Conservation (phyloP, 2,329 filamentous ascomycete species). For the Fusarium agapanthi region DNA sequence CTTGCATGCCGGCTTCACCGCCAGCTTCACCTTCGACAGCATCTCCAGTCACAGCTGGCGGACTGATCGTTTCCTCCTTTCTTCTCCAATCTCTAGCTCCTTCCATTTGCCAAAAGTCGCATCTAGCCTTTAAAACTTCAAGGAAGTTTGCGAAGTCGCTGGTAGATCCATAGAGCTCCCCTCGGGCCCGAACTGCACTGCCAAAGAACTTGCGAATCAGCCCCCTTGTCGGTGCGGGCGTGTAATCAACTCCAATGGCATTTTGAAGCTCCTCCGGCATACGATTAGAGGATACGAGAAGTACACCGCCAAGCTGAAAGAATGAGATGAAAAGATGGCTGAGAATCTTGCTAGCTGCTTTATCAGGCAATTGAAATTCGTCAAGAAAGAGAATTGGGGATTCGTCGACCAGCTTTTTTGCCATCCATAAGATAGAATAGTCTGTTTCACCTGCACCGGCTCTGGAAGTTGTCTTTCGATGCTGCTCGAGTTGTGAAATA, state of each 20-base stretch:
- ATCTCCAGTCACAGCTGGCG: neutral
- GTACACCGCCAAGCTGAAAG: slow-evolving; percentile 82
- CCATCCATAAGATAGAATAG: slow-evolving; percentile 77
- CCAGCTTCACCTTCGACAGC: neutral
- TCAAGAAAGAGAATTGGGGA: slow-evolving; percentile 83
- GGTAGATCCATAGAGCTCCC: slow-evolving; percentile 65
- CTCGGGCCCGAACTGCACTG: slow-evolving; percentile 46
- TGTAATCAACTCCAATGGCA: slow-evolving; percentile 75
- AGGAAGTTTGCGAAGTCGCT: slow-evolving; percentile 81
- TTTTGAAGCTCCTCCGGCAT: slow-evolving; percentile 85
- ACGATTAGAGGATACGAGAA: slow-evolving; percentile 82
- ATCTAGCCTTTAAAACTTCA: slow-evolving; percentile 78
- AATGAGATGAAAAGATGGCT: slow-evolving; percentile 82
- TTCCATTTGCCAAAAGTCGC: slow-evolving; percentile 87
- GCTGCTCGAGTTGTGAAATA: slow-evolving; percentile 74
- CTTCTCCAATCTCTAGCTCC: slow-evolving; percentile 76
- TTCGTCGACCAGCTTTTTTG: slow-evolving; percentile 77
- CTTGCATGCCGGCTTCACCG: neutral
- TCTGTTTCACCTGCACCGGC: slow-evolving; percentile 48
- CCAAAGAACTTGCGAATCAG: slow-evolving; percentile 60
- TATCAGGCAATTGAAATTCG: slow-evolving; percentile 84
- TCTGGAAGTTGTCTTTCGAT: slow-evolving; percentile 56
- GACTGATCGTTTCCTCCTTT: slow-evolving; percentile 52
- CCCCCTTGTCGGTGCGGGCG: slow-evolving; percentile 62
- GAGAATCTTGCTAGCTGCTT: slow-evolving; percentile 79